phyloP scores from a whole-genome alignment of 2,329 filamentous ascomycete species.

The Colletotrichum sp. region DNA sequence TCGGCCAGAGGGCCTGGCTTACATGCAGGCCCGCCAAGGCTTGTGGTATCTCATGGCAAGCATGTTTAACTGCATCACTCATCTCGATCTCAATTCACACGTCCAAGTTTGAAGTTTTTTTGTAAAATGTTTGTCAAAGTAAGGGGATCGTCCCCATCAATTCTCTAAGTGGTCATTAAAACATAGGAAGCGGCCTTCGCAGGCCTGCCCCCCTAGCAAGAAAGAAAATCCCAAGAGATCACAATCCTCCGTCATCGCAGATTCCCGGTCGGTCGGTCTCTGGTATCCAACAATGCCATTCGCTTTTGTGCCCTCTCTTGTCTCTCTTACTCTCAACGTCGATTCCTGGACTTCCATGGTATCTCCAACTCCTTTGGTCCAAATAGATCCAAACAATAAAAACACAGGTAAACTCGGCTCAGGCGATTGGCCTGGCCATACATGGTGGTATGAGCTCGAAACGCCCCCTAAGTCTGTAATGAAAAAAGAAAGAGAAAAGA shows the following conservation, averaged over 20 bases:
- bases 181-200: not conserved
- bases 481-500: slow-evolving; percentile 6
- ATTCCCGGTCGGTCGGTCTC: not conserved
- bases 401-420: not conserved
- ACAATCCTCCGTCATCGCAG: not conserved
- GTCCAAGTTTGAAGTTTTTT: not conserved
- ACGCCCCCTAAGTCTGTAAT: not conserved
- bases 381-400: not conserved
- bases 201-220: not conserved
- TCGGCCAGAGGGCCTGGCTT: not conserved
- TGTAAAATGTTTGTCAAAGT: not conserved
- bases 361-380: slow-evolving; percentile 16
- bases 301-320: not conserved
- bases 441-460: not conserved
- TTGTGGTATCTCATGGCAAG: not conserved
- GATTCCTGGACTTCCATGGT: slow-evolving; percentile 10
- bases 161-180: not conserved
- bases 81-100: not conserved
- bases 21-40: not conserved
- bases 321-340: not conserved
- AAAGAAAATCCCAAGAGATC: not conserved
- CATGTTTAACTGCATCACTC: not conserved
- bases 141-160: not conserved
- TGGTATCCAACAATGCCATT: not conserved
- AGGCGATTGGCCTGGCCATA: not conserved